Evolutionary conservation across 345 rosid species (phyloP).

Genomic region (Eutrema yunnanense): DNA sequence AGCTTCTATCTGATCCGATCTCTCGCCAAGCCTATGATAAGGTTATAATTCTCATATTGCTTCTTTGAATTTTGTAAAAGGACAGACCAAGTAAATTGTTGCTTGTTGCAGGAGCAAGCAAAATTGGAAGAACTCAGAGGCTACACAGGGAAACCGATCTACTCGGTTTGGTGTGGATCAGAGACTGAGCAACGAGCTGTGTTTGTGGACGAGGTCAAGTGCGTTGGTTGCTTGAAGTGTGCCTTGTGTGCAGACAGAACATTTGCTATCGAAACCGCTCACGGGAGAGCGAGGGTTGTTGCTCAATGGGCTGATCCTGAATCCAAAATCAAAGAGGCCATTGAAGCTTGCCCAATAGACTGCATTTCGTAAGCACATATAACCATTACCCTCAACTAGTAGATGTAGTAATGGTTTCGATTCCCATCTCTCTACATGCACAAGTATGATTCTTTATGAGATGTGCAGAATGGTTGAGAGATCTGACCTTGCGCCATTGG

Average conservation of each 20-base stretch:
- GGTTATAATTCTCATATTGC: conserved; percentile 28
- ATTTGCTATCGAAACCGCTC: conserved; percentile 66
- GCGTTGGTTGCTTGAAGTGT: conserved; percentile 90
- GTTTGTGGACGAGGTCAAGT: conserved; percentile 87
- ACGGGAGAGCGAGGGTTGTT: conserved; percentile 87
- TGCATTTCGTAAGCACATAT: conserved; percentile 65
- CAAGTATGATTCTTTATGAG: neutral
- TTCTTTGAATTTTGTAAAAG: conserved; percentile 1
- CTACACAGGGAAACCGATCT: conserved; percentile 67
- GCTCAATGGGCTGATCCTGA: conserved; percentile 97
- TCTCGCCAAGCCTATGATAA: conserved; percentile 72
- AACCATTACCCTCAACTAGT: neutral
- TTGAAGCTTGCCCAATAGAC: conserved; percentile 74
- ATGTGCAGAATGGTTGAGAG: conserved; percentile 63
- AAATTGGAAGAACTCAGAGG: conserved; percentile 64
- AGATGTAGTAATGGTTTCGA: neutral
- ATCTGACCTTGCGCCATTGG: conserved; percentile 76
- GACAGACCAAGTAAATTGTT: neutral
- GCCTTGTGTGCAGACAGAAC: conserved; percentile 77
- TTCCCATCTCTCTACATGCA: neutral
- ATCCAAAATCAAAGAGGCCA: conserved; percentile 62
- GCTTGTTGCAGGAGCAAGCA: conserved; percentile 54
- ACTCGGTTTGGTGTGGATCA: conserved; percentile 74
- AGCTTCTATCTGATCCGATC: conserved; percentile 60
- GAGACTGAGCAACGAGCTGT: conserved; percentile 73